Evolutionary conservation across 2,329 filamentous ascomycete species (phyloP).

Genomic region (Fusarium sp.): DNA sequence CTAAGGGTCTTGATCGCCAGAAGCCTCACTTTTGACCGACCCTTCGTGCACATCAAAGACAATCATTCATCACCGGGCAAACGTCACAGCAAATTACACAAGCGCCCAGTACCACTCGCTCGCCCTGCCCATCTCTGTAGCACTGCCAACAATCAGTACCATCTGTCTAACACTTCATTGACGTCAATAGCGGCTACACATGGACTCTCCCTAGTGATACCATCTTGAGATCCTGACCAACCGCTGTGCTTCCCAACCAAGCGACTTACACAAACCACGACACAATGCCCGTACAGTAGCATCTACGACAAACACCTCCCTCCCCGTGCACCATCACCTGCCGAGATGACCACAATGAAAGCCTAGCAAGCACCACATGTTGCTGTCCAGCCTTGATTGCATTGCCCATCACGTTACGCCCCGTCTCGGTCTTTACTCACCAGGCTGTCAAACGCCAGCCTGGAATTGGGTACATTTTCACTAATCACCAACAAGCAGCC

Average conservation of each 20-base stretch:
- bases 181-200: slow-evolving; percentile 17
- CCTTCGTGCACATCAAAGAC: slow-evolving; percentile 7
- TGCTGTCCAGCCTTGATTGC: slow-evolving; percentile 9
- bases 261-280: slow-evolving; percentile 25
- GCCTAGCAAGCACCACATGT: neutral
- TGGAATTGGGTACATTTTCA: slow-evolving; percentile 18
- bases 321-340: slow-evolving; percentile 11
- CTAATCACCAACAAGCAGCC: slow-evolving; percentile 5
- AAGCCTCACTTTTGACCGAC: slow-evolving; percentile 23
- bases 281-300: slow-evolving; percentile 5
- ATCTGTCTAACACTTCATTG: slow-evolving; percentile 16
- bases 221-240: slow-evolving; percentile 14
- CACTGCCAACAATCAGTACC: neutral
- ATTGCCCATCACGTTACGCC: slow-evolving; percentile 11
- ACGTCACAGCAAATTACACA: neutral
- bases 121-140: slow-evolving; percentile 15
- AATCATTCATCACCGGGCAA: slow-evolving; percentile 10
- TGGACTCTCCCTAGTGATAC: slow-evolving; percentile 3
- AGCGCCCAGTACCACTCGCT: slow-evolving; percentile 1
- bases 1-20: slow-evolving; percentile 19
- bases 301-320: slow-evolving; percentile 19
- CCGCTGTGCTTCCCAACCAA: slow-evolving; percentile 19
- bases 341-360: slow-evolving; percentile 10
- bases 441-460: slow-evolving; percentile 16
- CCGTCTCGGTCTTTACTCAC: slow-evolving; percentile 2